Base-by-base conservation (phyloP, 2,329 filamentous ascomycete species). In the Amesomyces nigricolor region DNA sequence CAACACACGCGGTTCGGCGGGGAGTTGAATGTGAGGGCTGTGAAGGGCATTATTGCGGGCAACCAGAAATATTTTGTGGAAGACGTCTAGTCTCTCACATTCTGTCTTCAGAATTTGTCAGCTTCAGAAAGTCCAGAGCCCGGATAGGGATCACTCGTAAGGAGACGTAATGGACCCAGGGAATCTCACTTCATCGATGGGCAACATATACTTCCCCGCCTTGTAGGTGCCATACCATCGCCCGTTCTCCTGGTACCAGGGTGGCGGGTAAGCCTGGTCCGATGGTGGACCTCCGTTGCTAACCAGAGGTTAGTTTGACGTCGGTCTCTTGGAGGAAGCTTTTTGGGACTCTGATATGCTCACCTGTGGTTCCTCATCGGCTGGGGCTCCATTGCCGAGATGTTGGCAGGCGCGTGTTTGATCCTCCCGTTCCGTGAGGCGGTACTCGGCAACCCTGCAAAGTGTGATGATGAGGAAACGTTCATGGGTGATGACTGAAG, bases 81-180 rank as follows among this genome's bases (percentile, higher is more conserved):
- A 86, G 46, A 92, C 86, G 66, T 95, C 89, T 66, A 92, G 79
- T 62, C 88, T 82, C 68, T 91, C 87, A 66, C 85, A 81, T 70
- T 94, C 89, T 59, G 78, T 74, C 80, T 88, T 67, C 47, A 51
- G 32, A 42, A 29, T 17, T 19, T n/a, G 58, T 67, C 56, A 66
- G 61, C 14, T 43, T 50, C 6, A 5, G 22, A 8, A 29, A 42
- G 32, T 38, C n/a, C 5, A 30, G 13, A 11, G 32, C 11, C 9
- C 32, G 19, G 39, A 5, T 11, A 10, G 4, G 4, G 16, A n/a
- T 11, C 11, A 29, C 11, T 13, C 3, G 22, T 4, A 8, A 19
- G n/a, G 5, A 14, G 14, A 10, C 30, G 8, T 40, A 4, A 32
- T 16, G 47, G n/a, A 22, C 22, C 22, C 22, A 4, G 56, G 47